Conservation (phyloP, 352 stramenopile species). For the Phytophthora foliorum region DNA sequence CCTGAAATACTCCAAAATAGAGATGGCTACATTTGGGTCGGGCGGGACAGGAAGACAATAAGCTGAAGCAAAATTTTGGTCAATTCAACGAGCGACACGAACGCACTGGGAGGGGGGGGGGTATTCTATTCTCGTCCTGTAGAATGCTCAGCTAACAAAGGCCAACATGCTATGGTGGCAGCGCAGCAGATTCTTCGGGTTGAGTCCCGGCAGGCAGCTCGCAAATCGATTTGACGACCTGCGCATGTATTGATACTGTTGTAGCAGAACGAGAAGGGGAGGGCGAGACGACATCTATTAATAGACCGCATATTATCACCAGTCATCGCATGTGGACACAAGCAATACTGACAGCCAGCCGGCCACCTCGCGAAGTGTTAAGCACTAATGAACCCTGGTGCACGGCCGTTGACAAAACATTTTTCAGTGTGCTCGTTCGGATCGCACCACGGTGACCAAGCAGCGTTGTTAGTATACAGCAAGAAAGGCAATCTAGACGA, state of each 20-base stretch:
- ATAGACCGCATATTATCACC: too few relatives aligned
- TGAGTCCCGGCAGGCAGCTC: too few relatives aligned
- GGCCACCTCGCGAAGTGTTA: neutral
- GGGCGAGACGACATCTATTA: neutral
- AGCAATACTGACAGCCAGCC: neutral
- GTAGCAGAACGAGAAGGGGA: too few relatives aligned
- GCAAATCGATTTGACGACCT: too few relatives aligned
- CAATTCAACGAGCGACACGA: neutral
- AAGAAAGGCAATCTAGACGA: too few relatives aligned
- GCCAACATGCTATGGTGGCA: neutral
- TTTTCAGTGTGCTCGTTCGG: neutral
- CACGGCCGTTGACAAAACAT: neutral
- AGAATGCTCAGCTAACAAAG: neutral
- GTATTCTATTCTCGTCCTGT: neutral
- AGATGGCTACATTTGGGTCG: neutral
- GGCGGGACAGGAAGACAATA: too few relatives aligned
- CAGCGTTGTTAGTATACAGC: too few relatives aligned
- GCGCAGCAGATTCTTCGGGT: too few relatives aligned
- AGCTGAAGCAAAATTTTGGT: constrained; percentile 18
- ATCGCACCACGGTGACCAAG: too few relatives aligned
- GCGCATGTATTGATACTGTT: too few relatives aligned
- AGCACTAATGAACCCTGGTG: neutral
- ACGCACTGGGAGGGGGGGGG: neutral
- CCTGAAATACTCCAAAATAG: neutral
- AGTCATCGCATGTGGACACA: too few relatives aligned